Evolutionary conservation across 192 early-diverging fungal genomes (phyloP), one percentile per base, ranked within the genome.

Genomic region (Coemansia javaensis): DNA sequence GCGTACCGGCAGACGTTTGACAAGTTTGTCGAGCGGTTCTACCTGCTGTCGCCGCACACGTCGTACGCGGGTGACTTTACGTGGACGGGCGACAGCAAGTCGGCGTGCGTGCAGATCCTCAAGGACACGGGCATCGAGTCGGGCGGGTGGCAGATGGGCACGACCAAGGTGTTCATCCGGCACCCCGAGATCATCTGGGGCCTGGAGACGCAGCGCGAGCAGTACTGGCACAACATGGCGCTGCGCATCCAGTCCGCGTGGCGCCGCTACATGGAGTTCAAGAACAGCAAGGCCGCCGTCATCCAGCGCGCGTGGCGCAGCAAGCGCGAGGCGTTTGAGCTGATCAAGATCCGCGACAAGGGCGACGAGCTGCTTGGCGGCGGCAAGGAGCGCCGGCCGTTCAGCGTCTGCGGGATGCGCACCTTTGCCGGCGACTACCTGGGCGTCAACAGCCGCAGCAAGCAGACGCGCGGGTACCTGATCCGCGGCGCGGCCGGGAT

Each of bases 151-250:
- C 94, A 98, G 68, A 80, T 99, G 43, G 97, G 97, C 25, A 82
- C 80, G 3, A 88, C 86, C 40, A 99, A 99, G 76, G 84, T 89
- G 14, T 99, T 99, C 66, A 92, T 99, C 65, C 86, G 93, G 33
- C 84, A 86, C 31, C 96, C 96, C 18, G 96, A 99, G 61, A 91
- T 89, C 4, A 66, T 88, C 18, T 98, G 94, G 58, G 78, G 89
- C 4, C 75, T 98, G 5, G 96, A 99, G 77, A 88, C 86, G 56
- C 68, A 85, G 60, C 87, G 94, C 32, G 96, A 99, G 41, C 81
- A 84, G 37, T 98, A 97, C 77, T 99, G 91, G 85, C 92, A 99
- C 61, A 81, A 77, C 45, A 98, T 91, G 85, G 96, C 95, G 4
- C 83, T 81, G 30, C 82, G 89, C 39, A 97, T 98, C 47, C 96